phyloP scores from a whole-genome alignment of 805 yeast species.

The Cyberlindnera samutprakarnensis region DNA sequence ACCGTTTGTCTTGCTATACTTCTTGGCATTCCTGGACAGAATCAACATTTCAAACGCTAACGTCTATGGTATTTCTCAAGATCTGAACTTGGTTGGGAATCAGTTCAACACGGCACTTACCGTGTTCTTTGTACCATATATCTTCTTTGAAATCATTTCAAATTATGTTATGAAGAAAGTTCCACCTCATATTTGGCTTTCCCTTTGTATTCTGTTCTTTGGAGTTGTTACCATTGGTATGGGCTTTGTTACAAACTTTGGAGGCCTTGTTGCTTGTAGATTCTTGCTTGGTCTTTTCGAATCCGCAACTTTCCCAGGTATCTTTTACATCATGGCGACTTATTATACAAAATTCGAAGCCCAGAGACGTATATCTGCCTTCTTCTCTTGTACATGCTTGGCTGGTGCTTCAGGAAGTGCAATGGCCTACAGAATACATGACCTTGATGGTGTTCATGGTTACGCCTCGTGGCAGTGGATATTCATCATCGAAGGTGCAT shows the following conservation, averaged over 20 bases:
- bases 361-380: conserved; percentile 38
- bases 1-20: conserved; percentile 66
- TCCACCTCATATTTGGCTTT: conserved; percentile 32
- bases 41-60: conserved; percentile 80
- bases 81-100: conserved; percentile 38
- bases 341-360: conserved; percentile 42
- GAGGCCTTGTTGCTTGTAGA: conserved; percentile 41
- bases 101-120: conserved; percentile 40
- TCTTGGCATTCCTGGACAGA: conserved; percentile 72
- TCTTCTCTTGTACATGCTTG: conserved; percentile 45
- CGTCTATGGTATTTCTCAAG: conserved; percentile 56
- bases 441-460: conserved; percentile 37
- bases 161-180: conserved; percentile 31
- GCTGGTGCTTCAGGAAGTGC: conserved; percentile 54
- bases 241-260: conserved; percentile 35
- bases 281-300: conserved; percentile 48
- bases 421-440: conserved; percentile 37
- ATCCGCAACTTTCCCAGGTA: conserved; percentile 44
- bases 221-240: conserved; percentile 38
- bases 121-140: conserved; percentile 40
- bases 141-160: conserved; percentile 30
- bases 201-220: conserved; percentile 25
- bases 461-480: conserved; percentile 43
- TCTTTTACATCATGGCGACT: conserved; percentile 39
- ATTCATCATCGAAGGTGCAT: conserved; percentile 42